Base-by-base conservation (phyloP, 2,329 filamentous ascomycete genomes). In the Stachybotrys chartarum region DNA sequence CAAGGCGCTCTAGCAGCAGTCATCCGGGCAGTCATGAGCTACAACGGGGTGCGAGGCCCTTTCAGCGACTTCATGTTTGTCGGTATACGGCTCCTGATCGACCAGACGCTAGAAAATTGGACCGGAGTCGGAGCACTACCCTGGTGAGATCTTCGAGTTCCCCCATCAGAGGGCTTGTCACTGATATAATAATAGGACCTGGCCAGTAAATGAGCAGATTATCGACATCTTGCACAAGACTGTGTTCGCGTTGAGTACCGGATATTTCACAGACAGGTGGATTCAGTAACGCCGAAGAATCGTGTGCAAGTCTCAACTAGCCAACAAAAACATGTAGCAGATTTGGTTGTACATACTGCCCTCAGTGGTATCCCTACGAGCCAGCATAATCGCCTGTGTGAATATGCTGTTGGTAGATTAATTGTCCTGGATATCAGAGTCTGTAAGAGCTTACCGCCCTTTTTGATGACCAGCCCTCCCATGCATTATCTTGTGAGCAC, bases 51-150 rank as follows among this genome's bases (percentile, higher is more conserved):
- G 3, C 18, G 49, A 14, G 49, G 49, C 5, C 49, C 49, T 7
- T 51, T 51, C 49, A 51, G 49, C 30, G 49, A 51, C 30, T 51
- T 51, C 30, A 51, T 51, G 49, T 51, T 51, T 32, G 32, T 35
- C 7, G 49, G 49, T 10, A 51, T 51, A 16, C 49, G 49, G n/a
- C 30, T 51, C 24, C 12, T 51, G 49, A 51, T 51, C 10, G 49
- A 51, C 30, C 49, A 51, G 16, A 51, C 49, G 5, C 30, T 51
- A 24, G 49, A 51, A 30, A 51, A 51, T 30, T 51, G 49, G 49
- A 51, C 49, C 11, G 49, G 49, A 14, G 49, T 51, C 17, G 49
- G 49, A 32, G 49, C 49, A 12, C 30, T 32, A 14, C 49, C 49
- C 8, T 51, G 49, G 49, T 51, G 14, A 35, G 49, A 32, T 16